phyloP scores from a whole-genome alignment of 805 yeast species.

The Wickerhamomyces chaumierensis region DNA sequence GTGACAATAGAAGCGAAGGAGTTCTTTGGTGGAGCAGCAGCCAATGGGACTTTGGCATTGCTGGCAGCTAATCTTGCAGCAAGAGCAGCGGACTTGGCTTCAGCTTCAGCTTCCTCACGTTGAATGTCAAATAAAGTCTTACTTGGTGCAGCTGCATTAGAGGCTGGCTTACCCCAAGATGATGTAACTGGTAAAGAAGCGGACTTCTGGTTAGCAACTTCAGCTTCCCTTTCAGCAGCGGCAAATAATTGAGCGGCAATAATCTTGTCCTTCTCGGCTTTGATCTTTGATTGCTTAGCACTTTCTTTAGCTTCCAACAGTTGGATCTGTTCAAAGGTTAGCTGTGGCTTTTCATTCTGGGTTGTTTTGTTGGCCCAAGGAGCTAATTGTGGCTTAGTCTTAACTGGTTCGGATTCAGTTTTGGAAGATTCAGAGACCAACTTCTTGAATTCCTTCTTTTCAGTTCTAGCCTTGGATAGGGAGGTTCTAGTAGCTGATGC shows the following conservation, averaged over 20 bases:
- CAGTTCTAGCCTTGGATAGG: slow-evolving; percentile 5
- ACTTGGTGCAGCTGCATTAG: slow-evolving; percentile 21
- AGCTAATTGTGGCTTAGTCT: slow-evolving; percentile 22
- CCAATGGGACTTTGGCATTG: slow-evolving; percentile 5
- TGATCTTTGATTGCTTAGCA: slow-evolving; percentile 27
- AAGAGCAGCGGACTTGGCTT: slow-evolving; percentile 6
- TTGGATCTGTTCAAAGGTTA: slow-evolving; percentile 42
- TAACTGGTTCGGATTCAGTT: slow-evolving; percentile 4
- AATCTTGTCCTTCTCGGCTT: slow-evolving; percentile 15
- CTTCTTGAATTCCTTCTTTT: slow-evolving; percentile 5
- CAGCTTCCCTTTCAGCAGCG: slow-evolving; percentile 9
- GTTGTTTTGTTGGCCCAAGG: slow-evolving; percentile 40
- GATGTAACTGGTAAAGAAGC: slow-evolving; percentile 22
- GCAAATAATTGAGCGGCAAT: slow-evolving; percentile 14
- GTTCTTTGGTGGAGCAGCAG: slow-evolving; percentile 2
- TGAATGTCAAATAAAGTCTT: slow-evolving; percentile 54
- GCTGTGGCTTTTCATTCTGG: slow-evolving; percentile 22
- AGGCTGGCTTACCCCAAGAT: slow-evolving; percentile 25
- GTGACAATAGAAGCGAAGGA: slow-evolving; percentile 17
- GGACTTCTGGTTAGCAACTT: slow-evolving; percentile 6
- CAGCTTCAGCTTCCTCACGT: slow-evolving; percentile 38
- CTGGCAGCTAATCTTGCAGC: neutral
- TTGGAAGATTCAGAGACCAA: slow-evolving; percentile 3
- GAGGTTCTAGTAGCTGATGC: slow-evolving; percentile 4
- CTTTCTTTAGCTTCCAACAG: slow-evolving; percentile 33